Evolutionary conservation across 345 rosid genomes (phyloP).

Genomic region (Hirschfeldia incana): DNA sequence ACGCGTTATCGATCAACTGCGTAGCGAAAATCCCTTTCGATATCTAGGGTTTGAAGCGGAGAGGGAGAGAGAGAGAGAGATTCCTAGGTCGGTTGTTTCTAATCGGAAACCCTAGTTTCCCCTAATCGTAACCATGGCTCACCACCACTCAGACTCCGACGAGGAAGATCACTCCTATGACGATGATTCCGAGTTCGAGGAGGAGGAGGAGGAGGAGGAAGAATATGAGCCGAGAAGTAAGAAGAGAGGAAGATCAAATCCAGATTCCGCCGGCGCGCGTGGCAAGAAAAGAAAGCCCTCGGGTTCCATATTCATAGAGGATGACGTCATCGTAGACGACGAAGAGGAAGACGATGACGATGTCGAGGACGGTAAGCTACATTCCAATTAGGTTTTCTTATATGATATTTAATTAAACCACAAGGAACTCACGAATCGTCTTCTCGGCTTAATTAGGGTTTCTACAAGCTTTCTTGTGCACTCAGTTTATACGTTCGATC

Average conservation of each 20-base stretch:
- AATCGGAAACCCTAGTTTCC: slow-evolving; percentile 18
- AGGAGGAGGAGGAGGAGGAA: slow-evolving; percentile 26
- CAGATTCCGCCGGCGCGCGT: slow-evolving; percentile 38
- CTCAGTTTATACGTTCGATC: background rate
- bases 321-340: slow-evolving; percentile 65
- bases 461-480: background rate
- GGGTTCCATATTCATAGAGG: slow-evolving; percentile 51
- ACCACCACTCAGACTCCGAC: slow-evolving; percentile 18
- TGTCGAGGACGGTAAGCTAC: slow-evolving; percentile 61
- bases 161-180: slow-evolving; percentile 45
- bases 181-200: slow-evolving; percentile 23
- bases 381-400: background rate
- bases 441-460: background rate
- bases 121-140: slow-evolving; percentile 37
- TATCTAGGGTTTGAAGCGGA: background rate
- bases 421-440: background rate
- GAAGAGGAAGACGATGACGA: slow-evolving; percentile 72
- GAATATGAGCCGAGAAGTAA: slow-evolving; percentile 46
- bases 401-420: background rate
- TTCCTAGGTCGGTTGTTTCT: background rate
- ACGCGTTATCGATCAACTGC: background rate
- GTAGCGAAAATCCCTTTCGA: background rate
- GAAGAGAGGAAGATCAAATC: slow-evolving; percentile 72
- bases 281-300: slow-evolving; percentile 45
- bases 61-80: background rate